A percentile compares a stretch with the other conserved stretches of the same genome.
These are phyloP conservation scores for Solanum chmielewskii DNA, from an alignment of 257 asterid genomes.

Conservation along the genomic window DNA sequence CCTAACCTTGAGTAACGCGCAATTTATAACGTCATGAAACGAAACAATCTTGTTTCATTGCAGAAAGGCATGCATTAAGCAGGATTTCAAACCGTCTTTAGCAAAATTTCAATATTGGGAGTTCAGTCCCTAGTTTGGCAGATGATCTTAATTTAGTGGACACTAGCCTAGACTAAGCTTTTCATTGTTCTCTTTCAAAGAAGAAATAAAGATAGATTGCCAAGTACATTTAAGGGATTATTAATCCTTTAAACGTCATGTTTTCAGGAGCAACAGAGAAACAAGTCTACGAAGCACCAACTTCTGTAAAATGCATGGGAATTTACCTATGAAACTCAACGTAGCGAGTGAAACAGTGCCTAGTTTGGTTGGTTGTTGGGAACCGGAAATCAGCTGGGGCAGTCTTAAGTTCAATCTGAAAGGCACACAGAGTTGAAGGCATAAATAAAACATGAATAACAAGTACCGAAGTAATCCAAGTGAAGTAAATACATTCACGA, in stretches of 20 bases:
- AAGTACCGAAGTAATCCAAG: background rate
- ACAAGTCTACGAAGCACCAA: background rate
- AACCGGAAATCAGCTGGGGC: constrained; percentile 95
- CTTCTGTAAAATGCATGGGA: background rate
- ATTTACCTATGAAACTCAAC: constrained; percentile 77
- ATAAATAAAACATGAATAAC: background rate
- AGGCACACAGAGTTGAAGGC: background rate
- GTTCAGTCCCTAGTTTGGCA: background rate
- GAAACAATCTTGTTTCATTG: background rate
- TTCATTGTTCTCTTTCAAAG: background rate
- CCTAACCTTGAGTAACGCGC: background rate
- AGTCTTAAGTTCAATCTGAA: constrained; percentile 75
- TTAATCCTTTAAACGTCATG: background rate
- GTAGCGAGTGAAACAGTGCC: constrained; percentile 95
- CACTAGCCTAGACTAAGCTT: background rate
- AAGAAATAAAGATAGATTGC: background rate
- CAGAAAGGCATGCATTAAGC: background rate
- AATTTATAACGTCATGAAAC: background rate
- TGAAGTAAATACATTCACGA: background rate
- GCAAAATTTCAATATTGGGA: background rate
- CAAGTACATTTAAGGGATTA: background rate
- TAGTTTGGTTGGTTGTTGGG: constrained; percentile 93
- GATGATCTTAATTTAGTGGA: background rate
- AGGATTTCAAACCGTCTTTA: background rate
- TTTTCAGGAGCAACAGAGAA: background rate